A percentile compares a stretch with the other conserved stretches of the same genome.
Evolutionary conservation across 2,329 filamentous ascomycete genomes (phyloP).

Genomic region (Aspergillus awamori): DNA sequence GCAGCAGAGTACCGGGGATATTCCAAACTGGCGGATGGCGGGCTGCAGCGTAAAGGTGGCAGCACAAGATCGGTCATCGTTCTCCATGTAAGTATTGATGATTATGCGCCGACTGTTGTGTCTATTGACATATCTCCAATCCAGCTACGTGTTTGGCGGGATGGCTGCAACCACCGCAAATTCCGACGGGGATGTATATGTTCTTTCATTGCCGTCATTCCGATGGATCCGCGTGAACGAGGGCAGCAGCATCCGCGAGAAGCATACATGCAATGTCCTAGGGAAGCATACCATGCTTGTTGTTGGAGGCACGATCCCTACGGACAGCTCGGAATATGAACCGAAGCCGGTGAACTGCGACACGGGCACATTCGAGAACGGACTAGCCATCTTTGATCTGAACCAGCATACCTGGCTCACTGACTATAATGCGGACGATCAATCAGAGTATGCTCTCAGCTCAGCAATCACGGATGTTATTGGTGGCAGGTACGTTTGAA

Average conservation of each 20-base stretch:
- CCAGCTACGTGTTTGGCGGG: constrained; percentile 12
- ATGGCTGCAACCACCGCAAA: neutral
- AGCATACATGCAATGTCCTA: constrained; percentile 6
- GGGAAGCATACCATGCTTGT: constrained; percentile 11
- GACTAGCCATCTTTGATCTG: constrained; percentile 12
- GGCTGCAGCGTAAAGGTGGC: constrained; percentile 11
- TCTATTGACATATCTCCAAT: neutral
- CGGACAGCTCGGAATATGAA: constrained; percentile 3
- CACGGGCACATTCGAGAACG: constrained; percentile 7
- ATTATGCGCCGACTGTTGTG: too few relatives aligned
- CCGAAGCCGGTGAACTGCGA: constrained; percentile 7
- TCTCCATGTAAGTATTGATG: constrained; percentile 7
- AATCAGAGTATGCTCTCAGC: neutral
- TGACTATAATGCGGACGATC: constrained; percentile 9
- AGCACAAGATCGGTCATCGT: constrained; percentile 12
- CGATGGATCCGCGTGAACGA: constrained; percentile 13
- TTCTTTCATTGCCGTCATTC: constrained; percentile 15
- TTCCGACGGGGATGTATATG: constrained; percentile 13
- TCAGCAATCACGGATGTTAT: constrained; percentile 4
- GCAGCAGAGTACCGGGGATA: constrained; percentile 10
- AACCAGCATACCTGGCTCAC: constrained; percentile 1
- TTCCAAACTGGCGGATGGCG: constrained; percentile 16
- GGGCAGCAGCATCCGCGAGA: constrained; percentile 4
- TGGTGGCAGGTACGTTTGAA: constrained; percentile 4
- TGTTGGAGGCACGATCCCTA: constrained; percentile 9